Conservation (phyloP, 2,329 filamentous ascomycete genomes). For the Fusarium lateritium region DNA sequence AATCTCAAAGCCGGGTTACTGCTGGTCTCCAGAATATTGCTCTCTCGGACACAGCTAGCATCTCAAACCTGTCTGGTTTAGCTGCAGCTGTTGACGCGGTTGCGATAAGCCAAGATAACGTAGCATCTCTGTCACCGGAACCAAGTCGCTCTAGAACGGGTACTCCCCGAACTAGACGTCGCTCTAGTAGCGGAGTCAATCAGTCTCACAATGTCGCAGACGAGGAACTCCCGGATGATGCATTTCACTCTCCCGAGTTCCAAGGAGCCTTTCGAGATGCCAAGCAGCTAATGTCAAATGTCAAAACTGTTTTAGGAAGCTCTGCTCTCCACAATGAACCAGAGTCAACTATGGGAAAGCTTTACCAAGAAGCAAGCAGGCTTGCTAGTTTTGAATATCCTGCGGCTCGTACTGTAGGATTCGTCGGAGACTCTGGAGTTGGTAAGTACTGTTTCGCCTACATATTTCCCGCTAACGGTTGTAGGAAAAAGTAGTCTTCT, state of each 20-base stretch:
- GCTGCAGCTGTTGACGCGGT: no score
- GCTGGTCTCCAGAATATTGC: slow-evolving; percentile 15
- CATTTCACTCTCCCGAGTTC: slow-evolving; percentile 55
- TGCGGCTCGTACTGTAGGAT: slow-evolving; percentile 59
- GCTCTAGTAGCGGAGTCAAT: slow-evolving; percentile 21
- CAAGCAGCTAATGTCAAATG: slow-evolving; percentile 49
- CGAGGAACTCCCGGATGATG: slow-evolving; percentile 54
- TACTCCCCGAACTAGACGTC: slow-evolving; percentile 7
- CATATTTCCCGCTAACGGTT: not conserved
- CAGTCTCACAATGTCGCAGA: slow-evolving; percentile 46
- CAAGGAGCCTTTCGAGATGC: slow-evolving; percentile 55
- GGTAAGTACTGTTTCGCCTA: slow-evolving; percentile 49
- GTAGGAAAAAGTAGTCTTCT: slow-evolving; percentile 65
- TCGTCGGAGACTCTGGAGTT: slow-evolving; percentile 65
- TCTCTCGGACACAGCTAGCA: slow-evolving; percentile 18
- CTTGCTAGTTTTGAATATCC: slow-evolving; percentile 58
- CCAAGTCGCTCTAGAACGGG: not conserved
- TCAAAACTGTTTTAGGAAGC: slow-evolving; percentile 54
- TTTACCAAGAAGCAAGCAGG: slow-evolving; percentile 52
- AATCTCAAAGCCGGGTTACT: not conserved
- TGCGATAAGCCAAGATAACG: not conserved
- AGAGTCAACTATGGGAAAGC: slow-evolving; percentile 56
- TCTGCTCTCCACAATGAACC: slow-evolving; percentile 54
- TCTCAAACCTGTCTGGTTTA: slow-evolving; percentile 5
- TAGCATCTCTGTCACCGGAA: slow-evolving; percentile 29